These are phyloP conservation scores for Tympanopsis confertula DNA, from an alignment of 2,329 filamentous ascomycete species.

Conservation along the genomic window DNA sequence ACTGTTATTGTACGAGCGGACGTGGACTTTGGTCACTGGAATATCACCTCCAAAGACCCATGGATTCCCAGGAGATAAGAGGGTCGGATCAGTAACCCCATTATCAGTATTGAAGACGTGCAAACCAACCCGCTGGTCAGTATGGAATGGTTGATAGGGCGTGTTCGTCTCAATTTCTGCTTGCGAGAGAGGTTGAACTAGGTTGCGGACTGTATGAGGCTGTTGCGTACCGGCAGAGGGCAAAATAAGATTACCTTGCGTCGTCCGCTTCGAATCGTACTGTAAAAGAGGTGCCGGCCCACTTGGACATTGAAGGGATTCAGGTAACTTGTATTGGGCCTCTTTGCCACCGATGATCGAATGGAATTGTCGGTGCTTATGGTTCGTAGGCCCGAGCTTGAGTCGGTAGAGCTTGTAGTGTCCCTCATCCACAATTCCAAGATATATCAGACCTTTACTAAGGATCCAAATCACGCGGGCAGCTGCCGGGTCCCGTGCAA, in stretches of 20 bases:
- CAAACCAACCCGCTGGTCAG: conserved; percentile 43
- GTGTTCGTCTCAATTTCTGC: conserved; percentile 53
- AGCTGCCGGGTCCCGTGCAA: conserved; percentile 18
- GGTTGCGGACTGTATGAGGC: conserved; percentile 10
- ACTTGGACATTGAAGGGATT: conserved; percentile 22
- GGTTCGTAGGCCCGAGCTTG: conserved; percentile 21
- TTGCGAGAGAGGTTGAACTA: conserved; percentile 34
- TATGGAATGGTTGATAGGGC: conserved; percentile 54
- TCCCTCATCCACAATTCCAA: conserved; percentile 26
- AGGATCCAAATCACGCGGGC: conserved; percentile 28
- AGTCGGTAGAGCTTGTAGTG: conserved; percentile 26
- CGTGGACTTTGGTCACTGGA: conserved; percentile 27
- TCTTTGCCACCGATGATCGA: conserved; percentile 27
- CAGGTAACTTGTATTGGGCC: conserved; percentile 31
- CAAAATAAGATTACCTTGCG: not conserved
- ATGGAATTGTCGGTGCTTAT: conserved; percentile 25
- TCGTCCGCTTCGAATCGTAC: conserved; percentile 10
- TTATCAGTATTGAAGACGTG: conserved; percentile 26
- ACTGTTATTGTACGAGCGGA: conserved; percentile 21
- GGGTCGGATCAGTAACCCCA: conserved; percentile 3
- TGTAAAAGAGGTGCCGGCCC: conserved; percentile 18
- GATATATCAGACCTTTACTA: conserved; percentile 19
- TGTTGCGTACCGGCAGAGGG: conserved; percentile 7
- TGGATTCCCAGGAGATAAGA: conserved; percentile 10
- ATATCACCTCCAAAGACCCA: conserved; percentile 42